Base-by-base conservation (phyloP, 768 basidiomycete genomes). In the Austroboletus eburneus region DNA sequence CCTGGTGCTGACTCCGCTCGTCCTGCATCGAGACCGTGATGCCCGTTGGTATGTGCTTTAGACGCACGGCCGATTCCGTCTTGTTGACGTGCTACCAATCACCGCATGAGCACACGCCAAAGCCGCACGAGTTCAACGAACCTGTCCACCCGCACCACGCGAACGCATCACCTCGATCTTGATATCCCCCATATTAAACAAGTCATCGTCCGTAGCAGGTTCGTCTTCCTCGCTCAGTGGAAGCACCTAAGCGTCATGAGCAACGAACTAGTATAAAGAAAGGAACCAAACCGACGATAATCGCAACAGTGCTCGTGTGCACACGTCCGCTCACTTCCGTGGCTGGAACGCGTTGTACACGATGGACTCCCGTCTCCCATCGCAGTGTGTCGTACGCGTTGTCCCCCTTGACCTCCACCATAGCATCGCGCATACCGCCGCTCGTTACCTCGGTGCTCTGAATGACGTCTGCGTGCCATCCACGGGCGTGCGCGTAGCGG, bases 1-100 rank as follows among this genome's bases (percentile, higher is more conserved):
- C 91, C 72, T 91, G 87, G 65, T 98, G 95, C 59, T 99, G 96
- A 62, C 87, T 91, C 6, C 96, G 80, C 55, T 94, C 92, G 59
- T 99, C 94, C 70, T 99, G 96, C 90, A 97, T 98, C 8, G 92
- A 93, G 9, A 98, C 95, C 1, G 86, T 87, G 45, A 98, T 85
- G 0, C 95, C 93, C 4, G 91, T 88, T 1, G 96, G 95, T 13
- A 87, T 69, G 58, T 99, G 96, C 0, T 92, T 95, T 37, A 98
- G 67, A 1, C 96, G 84, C 18, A 99, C 93, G 3, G 96, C 95
- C 3, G 95, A 97, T 68, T 99, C 96, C 0, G 96, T 98, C 75
- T 87, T 91, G 70, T 99, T 99, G 58, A 98, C 96, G 68, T 98
- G 95, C 87, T 97, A 49, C 4, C 12, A n/a, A 17, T n/a, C n/a